phyloP scores from a whole-genome alignment of 2,329 filamentous ascomycete species.

The Chaetomiaceae sp. region DNA sequence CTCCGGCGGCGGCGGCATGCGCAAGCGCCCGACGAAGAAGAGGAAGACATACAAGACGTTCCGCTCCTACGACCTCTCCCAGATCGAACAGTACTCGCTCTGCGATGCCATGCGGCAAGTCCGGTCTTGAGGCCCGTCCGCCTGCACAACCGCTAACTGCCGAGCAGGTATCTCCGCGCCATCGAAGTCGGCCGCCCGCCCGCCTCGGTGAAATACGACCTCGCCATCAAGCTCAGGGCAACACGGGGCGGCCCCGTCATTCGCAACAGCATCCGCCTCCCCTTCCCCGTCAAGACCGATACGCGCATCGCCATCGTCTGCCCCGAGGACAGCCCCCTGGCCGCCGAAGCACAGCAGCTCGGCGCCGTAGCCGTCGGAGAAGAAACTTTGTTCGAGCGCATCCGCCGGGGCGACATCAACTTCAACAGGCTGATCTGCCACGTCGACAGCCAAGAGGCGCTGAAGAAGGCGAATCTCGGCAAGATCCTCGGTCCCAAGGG shows the following conservation, averaged over 20 bases:
- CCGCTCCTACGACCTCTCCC: slow-evolving; percentile 61
- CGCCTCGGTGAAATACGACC: slow-evolving; percentile 75
- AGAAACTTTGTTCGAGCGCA: slow-evolving; percentile 74
- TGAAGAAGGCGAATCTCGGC: slow-evolving; percentile 78
- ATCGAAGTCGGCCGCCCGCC: slow-evolving; percentile 83
- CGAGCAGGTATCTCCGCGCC: slow-evolving; percentile 75
- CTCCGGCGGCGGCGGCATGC: slow-evolving; percentile 39
- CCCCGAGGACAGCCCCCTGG: slow-evolving; percentile 71
- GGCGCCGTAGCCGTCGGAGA: slow-evolving; percentile 84
- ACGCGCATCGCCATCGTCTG: slow-evolving; percentile 87
- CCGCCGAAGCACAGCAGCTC: slow-evolving; percentile 66
- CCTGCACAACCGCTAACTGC: neutral
- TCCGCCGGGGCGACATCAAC: slow-evolving; percentile 69
- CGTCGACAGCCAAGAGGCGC: slow-evolving; percentile 66
- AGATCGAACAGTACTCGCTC: slow-evolving; percentile 70
- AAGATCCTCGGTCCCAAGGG: slow-evolving; percentile 82
- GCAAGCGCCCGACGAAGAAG: slow-evolving; percentile 51
- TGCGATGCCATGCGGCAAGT: slow-evolving; percentile 85
- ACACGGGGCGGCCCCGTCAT: slow-evolving; percentile 81
- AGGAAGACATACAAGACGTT: slow-evolving; percentile 61
- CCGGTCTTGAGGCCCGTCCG: neutral
- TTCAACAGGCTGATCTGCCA: slow-evolving; percentile 92
- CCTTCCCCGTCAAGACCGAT: slow-evolving; percentile 85
- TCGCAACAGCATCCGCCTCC: slow-evolving; percentile 81
- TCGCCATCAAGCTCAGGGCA: slow-evolving; percentile 77